Conservation (phyloP, 768 basidiomycete genomes). For the Leccinum pellstonianum region DNA sequence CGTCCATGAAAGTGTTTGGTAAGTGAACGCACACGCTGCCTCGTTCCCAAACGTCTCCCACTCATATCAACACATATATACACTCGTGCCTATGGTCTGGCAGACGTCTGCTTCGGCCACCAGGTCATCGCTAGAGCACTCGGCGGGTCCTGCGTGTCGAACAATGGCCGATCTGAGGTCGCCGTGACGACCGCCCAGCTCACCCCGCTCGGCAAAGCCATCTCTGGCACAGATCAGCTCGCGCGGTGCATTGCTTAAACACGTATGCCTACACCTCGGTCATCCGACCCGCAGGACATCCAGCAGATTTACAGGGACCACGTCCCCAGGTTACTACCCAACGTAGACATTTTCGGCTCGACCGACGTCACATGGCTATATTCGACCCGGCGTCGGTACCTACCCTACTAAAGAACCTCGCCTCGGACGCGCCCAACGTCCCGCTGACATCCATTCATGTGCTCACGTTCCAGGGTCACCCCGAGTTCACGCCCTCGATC, state of each 20-base stretch:
- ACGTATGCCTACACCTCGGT: no score
- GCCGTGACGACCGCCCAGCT: no score
- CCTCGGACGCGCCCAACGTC: constrained; percentile 16
- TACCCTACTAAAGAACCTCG: not conserved
- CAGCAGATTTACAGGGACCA: constrained; percentile 78
- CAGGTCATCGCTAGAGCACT: no score
- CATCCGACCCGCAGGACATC: not conserved
- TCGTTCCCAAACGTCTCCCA: not conserved
- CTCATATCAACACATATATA: not conserved
- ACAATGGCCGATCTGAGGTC: no score
- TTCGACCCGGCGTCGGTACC: not conserved
- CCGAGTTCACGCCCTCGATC: constrained; percentile 60
- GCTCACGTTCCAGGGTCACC: constrained; percentile 87
- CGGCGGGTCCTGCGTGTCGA: no score
- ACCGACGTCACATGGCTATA: constrained; percentile 60
- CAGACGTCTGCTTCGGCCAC: no score
- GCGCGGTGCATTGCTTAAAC: no score
- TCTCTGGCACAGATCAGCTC: no score
- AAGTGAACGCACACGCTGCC: not conserved
- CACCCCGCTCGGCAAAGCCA: no score
- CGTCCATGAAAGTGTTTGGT: constrained; percentile 74
- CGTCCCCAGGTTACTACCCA: constrained; percentile 57
- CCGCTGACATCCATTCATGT: constrained; percentile 61
- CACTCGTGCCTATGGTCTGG: no score
- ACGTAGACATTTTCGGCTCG: constrained; percentile 62